These are phyloP conservation scores for Thyridium curvatum DNA, from an alignment of 2,329 filamentous ascomycete species.

Conservation along the genomic window DNA sequence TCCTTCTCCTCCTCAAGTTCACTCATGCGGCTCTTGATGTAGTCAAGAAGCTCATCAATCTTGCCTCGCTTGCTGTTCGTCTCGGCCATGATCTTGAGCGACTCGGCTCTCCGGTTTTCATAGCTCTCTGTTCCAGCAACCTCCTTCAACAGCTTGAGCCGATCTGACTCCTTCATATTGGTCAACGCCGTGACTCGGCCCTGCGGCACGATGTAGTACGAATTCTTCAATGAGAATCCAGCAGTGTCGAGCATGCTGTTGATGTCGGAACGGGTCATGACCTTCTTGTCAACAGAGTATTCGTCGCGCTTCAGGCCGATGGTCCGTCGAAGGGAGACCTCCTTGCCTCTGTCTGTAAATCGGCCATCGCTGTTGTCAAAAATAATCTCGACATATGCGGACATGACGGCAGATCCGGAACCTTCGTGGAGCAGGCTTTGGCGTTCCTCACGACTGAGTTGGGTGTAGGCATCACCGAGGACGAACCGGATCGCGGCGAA, in stretches of 20 bases:
- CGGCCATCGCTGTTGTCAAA: constrained; percentile 97
- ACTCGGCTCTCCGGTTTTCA: constrained; percentile 84
- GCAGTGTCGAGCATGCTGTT: constrained; percentile 93
- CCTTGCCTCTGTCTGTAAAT: constrained; percentile 87
- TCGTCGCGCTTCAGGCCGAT: constrained; percentile 98
- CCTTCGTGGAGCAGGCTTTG: constrained; percentile 96
- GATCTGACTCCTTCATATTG: constrained; percentile 96
- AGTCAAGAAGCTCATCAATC: constrained; percentile 86
- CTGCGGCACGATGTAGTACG: constrained; percentile 98
- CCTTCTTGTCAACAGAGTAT: constrained; percentile 94
- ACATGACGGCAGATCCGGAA: constrained; percentile 95
- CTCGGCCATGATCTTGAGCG: constrained; percentile 92
- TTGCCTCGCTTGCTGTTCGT: constrained; percentile 92
- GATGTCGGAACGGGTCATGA: constrained; percentile 80
- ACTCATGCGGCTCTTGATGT: constrained; percentile 81
- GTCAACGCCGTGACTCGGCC: constrained; percentile 92
- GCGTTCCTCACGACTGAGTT: constrained; percentile 92
- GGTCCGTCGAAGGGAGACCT: constrained; percentile 84
- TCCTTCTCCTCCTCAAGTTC: constrained; percentile 98
- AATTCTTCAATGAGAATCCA: constrained; percentile 93
- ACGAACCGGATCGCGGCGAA: constrained; percentile 99
- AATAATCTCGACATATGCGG: constrained; percentile 98
- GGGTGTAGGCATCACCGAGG: constrained; percentile 93
- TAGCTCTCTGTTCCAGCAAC: constrained; percentile 98
- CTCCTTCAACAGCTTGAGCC: constrained; percentile 86